Percentiles rank a stretch among this genome's conserved stretches.
Evolutionary conservation across 176 grass and related monocot genomes (phyloP).

Genomic region (Avena eriantha): DNA sequence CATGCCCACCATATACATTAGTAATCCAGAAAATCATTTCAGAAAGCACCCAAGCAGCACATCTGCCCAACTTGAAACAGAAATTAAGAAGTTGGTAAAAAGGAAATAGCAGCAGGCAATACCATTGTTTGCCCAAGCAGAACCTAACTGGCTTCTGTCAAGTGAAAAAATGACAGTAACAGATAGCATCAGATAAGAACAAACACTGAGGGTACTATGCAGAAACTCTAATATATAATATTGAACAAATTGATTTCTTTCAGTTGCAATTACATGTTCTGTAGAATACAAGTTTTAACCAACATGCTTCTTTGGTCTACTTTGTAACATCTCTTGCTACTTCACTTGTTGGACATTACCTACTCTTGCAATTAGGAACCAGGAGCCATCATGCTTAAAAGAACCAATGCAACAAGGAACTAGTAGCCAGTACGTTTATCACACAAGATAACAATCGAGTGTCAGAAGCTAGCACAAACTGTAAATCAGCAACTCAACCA

Average conservation of each 20-base stretch:
- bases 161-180: not conserved
- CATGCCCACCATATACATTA: not conserved
- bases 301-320: slow-evolving; percentile 1
- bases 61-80: not conserved
- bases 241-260: not conserved
- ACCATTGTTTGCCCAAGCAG: not conserved
- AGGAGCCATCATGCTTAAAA: not conserved
- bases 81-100: not conserved
- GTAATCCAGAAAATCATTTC: not conserved
- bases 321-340: not conserved
- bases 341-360: not conserved
- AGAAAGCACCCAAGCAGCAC: not conserved
- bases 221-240: not conserved
- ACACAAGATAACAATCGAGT: not conserved
- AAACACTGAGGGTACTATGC: not conserved
- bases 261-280: not conserved
- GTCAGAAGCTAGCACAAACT: not conserved
- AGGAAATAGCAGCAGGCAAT: not conserved
- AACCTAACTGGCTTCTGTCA: not conserved
- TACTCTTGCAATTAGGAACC: not conserved
- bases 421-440: not conserved
- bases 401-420: not conserved
- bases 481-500: not conserved
- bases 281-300: not conserved
- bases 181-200: not conserved